Evolutionary conservation across 2,329 filamentous ascomycete species (phyloP).

Genomic region (Colletotrichum liriopes): DNA sequence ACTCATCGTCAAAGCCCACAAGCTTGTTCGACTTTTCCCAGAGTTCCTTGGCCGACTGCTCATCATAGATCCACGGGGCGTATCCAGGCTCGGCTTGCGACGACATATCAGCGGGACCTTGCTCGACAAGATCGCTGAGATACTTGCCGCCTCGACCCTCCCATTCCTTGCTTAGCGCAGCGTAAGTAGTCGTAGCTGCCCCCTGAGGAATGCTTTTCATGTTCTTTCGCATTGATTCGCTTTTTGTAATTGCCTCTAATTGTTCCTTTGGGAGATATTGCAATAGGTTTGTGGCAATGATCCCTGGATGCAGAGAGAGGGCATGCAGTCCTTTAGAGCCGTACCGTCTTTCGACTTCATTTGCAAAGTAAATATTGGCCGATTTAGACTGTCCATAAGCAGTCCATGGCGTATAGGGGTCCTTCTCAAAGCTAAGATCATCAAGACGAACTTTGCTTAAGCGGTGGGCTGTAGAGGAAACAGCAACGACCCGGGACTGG

Average conservation of each 20-base stretch:
- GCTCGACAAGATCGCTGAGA: slow-evolving; percentile 28
- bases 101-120: not conserved
- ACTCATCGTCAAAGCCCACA: not conserved
- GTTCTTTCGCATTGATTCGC: not conserved
- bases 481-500: slow-evolving; percentile 61
- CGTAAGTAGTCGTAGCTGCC: slow-evolving; percentile 59
- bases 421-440: slow-evolving; percentile 45
- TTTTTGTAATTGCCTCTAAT: not conserved
- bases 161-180: slow-evolving; percentile 54
- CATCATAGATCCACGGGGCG: slow-evolving; percentile 42
- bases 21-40: slow-evolving; percentile 13
- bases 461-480: slow-evolving; percentile 61
- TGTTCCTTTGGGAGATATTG: not conserved
- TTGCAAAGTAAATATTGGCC: slow-evolving; percentile 65
- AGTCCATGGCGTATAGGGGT: slow-evolving; percentile 52
- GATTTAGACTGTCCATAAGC: slow-evolving; percentile 66
- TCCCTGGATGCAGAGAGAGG: slow-evolving; percentile 60
- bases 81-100: slow-evolving; percentile 37
- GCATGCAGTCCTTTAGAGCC: slow-evolving; percentile 57
- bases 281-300: slow-evolving; percentile 47
- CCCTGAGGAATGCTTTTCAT: slow-evolving; percentile 54
- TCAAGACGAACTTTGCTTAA: slow-evolving; percentile 48
- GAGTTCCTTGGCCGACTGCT: not conserved
- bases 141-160: slow-evolving; percentile 59
- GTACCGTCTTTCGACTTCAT: slow-evolving; percentile 27